Evolutionary conservation across 495 filamentous ascomycete genomes (phyloP).

Genomic region (Physcia stellaris): DNA sequence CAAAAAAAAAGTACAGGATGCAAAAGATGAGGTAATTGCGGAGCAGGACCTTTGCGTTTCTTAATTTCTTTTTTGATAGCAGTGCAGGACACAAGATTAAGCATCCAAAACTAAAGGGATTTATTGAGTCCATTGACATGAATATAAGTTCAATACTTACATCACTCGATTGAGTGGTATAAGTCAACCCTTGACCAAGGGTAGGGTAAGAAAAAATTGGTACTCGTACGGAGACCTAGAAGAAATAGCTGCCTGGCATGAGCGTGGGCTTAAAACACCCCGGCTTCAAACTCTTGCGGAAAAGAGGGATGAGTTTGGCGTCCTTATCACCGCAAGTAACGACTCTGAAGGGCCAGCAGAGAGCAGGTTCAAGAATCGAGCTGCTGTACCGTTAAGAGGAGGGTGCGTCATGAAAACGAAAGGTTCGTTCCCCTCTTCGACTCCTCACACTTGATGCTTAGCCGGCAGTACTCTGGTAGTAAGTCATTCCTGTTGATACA

Average conservation of each 20-base stretch:
- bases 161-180: too few species aligned
- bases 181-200: too few species aligned
- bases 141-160: too few species aligned
- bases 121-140: too few species aligned
- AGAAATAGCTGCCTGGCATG: conserved; percentile 97
- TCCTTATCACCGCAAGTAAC: conserved; percentile 98
- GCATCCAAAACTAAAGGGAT: too few species aligned
- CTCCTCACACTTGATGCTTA: conserved; percentile 4
- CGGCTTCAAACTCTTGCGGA: conserved; percentile 91
- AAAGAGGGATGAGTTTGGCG: conserved; percentile 89
- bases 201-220: too few species aligned
- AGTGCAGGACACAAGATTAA: too few species aligned
- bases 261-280: conserved; percentile 83
- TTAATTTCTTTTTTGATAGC: too few species aligned
- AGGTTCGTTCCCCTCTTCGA: conserved; percentile 82
- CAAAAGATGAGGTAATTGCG: too few species aligned
- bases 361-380: conserved; percentile 93
- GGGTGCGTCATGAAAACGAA: conserved; percentile 99
- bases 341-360: conserved; percentile 96
- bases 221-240: too few species aligned
- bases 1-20: too few species aligned
- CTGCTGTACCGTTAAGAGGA: conserved; percentile 75
- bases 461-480: conserved; percentile 2
- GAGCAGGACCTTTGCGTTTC: too few species aligned
- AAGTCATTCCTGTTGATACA: not conserved